Conservation (phyloP, 1,284 basidiomycete genomes). For the Cutaneotrichosporon arboriforme region DNA sequence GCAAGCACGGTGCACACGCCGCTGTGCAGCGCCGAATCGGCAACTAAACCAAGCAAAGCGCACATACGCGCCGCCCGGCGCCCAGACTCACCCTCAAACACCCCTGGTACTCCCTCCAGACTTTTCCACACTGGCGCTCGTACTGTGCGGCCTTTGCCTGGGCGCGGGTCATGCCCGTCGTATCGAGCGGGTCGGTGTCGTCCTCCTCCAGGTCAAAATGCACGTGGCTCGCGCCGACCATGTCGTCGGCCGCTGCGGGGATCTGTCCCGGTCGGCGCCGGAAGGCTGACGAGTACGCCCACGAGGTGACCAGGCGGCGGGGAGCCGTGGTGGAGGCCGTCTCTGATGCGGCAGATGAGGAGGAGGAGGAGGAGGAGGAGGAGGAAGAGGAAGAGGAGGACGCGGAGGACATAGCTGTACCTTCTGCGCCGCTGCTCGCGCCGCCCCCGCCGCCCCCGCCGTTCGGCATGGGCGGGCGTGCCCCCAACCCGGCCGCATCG, state of each 20-base stretch:
- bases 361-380: background rate
- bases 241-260: constrained; percentile 12
- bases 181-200: constrained; percentile 27
- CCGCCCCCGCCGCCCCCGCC: background rate
- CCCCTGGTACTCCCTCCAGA: constrained; percentile 70
- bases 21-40: too few relatives aligned
- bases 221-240: constrained; percentile 14
- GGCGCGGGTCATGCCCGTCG: constrained; percentile 35
- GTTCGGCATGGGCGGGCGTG: background rate
- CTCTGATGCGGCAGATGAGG: background rate
- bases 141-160: constrained; percentile 64
- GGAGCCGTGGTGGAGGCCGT: background rate
- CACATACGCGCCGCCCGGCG: background rate
- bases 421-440: background rate
- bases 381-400: background rate
- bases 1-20: too few relatives aligned
- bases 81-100: constrained; percentile 64
- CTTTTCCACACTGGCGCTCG: constrained; percentile 69
- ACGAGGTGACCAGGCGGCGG: constrained; percentile 22
- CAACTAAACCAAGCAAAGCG: too few relatives aligned
- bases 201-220: constrained; percentile 8
- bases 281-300: constrained; percentile 22
- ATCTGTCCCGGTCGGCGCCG: constrained; percentile 10
- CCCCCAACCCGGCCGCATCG: constrained; percentile 15
- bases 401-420: too few relatives aligned